Evolutionary conservation across 2,329 filamentous ascomycete genomes (phyloP).

Genomic region (Clarireedia homoeocarpa): DNA sequence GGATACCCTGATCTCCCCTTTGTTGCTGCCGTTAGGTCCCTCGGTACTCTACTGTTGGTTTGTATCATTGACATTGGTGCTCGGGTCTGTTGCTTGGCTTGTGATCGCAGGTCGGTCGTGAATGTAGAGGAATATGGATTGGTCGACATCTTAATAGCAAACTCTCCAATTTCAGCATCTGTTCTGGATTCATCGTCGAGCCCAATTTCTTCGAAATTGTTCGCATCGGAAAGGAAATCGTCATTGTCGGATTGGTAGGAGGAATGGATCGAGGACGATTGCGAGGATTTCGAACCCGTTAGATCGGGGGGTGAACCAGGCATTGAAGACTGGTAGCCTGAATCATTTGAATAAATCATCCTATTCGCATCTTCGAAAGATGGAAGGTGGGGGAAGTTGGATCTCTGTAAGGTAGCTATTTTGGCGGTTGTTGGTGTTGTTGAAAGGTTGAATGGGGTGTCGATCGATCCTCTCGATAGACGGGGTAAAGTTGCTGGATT

Average conservation of each 20-base stretch:
- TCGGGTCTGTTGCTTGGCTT: conserved; percentile 20
- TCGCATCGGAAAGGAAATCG: conserved; percentile 61
- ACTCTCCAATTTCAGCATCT: conserved; percentile 25
- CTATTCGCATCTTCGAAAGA: conserved; percentile 27
- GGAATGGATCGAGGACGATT: conserved; percentile 82
- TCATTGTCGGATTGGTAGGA: conserved; percentile 66
- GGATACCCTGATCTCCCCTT: conserved; percentile 19
- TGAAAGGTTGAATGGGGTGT: background rate
- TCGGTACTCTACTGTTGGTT: conserved; percentile 19
- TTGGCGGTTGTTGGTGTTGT: conserved; percentile 20
- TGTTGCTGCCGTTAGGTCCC: conserved; percentile 24
- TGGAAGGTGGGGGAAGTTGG: conserved; percentile 14
- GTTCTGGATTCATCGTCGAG: conserved; percentile 58
- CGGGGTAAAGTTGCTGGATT: background rate
- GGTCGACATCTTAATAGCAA: conserved; percentile 20
- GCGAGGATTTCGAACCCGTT: conserved; percentile 79
- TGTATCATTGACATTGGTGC: conserved; percentile 19
- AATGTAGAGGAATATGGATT: conserved; percentile 25
- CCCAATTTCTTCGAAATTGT: conserved; percentile 89
- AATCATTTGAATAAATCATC: conserved; percentile 19
- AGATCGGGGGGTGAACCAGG: conserved; percentile 71
- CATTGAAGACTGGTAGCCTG: conserved; percentile 18
- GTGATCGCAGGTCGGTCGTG: conserved; percentile 18
- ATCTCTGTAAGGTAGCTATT: conserved; percentile 27
- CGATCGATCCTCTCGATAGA: background rate